phyloP scores from a whole-genome alignment of 768 basidiomycete genomes.

The Crassisporium funariophilum region DNA sequence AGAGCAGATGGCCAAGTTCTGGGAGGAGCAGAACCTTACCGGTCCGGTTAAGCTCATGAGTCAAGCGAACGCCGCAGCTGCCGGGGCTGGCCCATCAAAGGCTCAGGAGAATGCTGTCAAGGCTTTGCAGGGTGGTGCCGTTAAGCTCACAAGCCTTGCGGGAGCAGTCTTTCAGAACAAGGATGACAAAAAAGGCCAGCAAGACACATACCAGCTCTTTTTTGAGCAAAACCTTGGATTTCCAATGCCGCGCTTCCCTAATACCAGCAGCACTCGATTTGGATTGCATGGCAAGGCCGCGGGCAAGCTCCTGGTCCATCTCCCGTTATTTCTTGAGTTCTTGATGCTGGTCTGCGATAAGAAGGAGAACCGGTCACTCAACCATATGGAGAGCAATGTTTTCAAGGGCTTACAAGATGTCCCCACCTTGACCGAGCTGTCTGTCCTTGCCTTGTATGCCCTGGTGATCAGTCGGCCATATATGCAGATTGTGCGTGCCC shows the following conservation, averaged over 20 bases:
- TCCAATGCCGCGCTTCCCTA: conserved; percentile 29
- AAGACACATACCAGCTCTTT: conserved; percentile 26
- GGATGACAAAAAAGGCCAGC: conserved; percentile 37
- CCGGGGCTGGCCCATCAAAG: too few species aligned
- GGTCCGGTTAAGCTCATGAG: too few species aligned
- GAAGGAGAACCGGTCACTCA: conserved; percentile 27
- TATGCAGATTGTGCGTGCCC: conserved; percentile 23
- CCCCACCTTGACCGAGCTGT: conserved; percentile 30
- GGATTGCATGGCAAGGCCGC: conserved; percentile 33
- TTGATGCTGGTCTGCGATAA: conserved; percentile 27
- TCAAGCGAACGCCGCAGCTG: too few species aligned
- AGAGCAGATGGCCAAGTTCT: too few species aligned
- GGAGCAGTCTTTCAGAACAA: conserved; percentile 36
- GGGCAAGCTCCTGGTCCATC: conserved; percentile 25
- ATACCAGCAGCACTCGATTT: conserved; percentile 38
- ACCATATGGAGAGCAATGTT: too few species aligned
- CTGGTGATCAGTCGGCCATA: conserved; percentile 26
- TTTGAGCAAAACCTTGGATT: conserved; percentile 24
- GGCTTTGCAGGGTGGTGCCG: too few species aligned
- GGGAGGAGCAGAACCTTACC: too few species aligned
- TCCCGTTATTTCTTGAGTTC: conserved; percentile 23
- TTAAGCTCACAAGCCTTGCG: conserved; percentile 14
- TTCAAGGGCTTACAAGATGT: conserved; percentile 20
- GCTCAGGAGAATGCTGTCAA: too few species aligned
- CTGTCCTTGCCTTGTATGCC: conserved; percentile 26